These are phyloP conservation scores for Saccharomycopsis selenospora DNA, from an alignment of 805 yeast genomes.

Conservation along the genomic window DNA sequence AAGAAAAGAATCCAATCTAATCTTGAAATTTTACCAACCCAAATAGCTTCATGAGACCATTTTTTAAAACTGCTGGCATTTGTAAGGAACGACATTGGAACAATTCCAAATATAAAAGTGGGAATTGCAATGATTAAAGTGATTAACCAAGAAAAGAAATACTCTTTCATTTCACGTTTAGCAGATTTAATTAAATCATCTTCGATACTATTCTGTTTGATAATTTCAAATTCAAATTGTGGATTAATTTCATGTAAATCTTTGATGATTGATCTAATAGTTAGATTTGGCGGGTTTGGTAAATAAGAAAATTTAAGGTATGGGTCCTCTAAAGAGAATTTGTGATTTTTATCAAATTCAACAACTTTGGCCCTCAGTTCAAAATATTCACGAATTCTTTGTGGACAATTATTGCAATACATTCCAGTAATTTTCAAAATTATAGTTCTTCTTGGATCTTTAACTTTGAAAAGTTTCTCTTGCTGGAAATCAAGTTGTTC, in stretches of 20 bases:
- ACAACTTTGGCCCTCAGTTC: slow-evolving; percentile 49
- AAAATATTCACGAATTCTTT: slow-evolving; percentile 42
- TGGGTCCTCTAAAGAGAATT: slow-evolving; percentile 41
- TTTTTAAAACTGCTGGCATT: slow-evolving; percentile 33
- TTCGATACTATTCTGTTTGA: slow-evolving; percentile 51
- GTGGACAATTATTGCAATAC: slow-evolving; percentile 69
- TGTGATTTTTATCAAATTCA: slow-evolving; percentile 37
- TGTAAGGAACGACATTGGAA: slow-evolving; percentile 58
- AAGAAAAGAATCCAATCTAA: slow-evolving; percentile 60
- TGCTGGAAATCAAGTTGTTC: slow-evolving; percentile 28
- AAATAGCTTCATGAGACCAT: slow-evolving; percentile 55
- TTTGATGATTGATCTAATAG: slow-evolving; percentile 48
- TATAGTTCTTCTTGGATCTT: slow-evolving; percentile 46
- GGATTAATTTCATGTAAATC: slow-evolving; percentile 41
- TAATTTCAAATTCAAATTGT: slow-evolving; percentile 43
- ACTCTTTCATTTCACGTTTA: slow-evolving; percentile 37
- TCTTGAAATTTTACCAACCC: slow-evolving; percentile 56
- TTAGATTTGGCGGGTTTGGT: slow-evolving; percentile 47
- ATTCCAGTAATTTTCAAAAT: slow-evolving; percentile 54
- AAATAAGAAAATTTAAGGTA: slow-evolving; percentile 56
- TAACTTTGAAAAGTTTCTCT: slow-evolving; percentile 40
- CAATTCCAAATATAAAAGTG: slow-evolving; percentile 59
- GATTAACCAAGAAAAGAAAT: slow-evolving; percentile 40
- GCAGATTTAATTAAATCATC: slow-evolving; percentile 52
- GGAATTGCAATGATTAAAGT: slow-evolving; percentile 54